A percentile compares a stretch with the other conserved stretches of the same genome.
phyloP scores from a whole-genome alignment of 768 basidiomycete genomes.

The Boletus reticuloceps region DNA sequence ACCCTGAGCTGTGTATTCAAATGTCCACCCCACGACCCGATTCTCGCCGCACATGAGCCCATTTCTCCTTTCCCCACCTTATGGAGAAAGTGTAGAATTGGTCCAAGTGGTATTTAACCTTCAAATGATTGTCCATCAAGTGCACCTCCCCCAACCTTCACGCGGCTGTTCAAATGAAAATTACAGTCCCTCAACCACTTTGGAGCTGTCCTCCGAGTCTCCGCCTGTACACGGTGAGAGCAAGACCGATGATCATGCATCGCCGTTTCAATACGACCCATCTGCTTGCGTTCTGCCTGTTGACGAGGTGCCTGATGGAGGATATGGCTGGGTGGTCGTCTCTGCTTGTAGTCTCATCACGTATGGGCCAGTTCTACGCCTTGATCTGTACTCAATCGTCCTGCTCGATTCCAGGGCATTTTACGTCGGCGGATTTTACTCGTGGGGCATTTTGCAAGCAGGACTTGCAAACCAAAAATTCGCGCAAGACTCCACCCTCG shows the following conservation, averaged over 20 bases:
- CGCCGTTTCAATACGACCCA: not conserved
- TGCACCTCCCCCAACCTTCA: no score
- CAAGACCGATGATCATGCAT: not conserved
- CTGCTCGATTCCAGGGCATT: constrained; percentile 20
- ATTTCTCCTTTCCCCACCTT: not conserved
- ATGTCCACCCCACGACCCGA: not conserved
- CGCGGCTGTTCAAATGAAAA: not conserved
- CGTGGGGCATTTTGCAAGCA: constrained; percentile 33
- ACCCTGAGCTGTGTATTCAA: not conserved
- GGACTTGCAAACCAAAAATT: constrained; percentile 25
- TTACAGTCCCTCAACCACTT: not conserved
- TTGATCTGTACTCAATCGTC: not conserved
- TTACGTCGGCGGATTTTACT: constrained; percentile 26
- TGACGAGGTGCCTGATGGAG: constrained; percentile 27
- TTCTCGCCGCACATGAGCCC: not conserved
- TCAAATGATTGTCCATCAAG: not conserved
- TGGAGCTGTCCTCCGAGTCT: not conserved
- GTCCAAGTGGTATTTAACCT: not conserved
- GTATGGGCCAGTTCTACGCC: constrained; percentile 12
- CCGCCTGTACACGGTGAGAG: not conserved
- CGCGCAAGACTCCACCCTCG: constrained; percentile 23
- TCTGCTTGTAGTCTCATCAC: constrained; percentile 27
- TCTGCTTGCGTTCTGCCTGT: not conserved
- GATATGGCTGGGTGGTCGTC: constrained; percentile 34
- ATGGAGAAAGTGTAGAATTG: not conserved